These are phyloP conservation scores for Catunica adiposa DNA, from an alignment of 2,329 filamentous ascomycete species.

Conservation along the genomic window DNA sequence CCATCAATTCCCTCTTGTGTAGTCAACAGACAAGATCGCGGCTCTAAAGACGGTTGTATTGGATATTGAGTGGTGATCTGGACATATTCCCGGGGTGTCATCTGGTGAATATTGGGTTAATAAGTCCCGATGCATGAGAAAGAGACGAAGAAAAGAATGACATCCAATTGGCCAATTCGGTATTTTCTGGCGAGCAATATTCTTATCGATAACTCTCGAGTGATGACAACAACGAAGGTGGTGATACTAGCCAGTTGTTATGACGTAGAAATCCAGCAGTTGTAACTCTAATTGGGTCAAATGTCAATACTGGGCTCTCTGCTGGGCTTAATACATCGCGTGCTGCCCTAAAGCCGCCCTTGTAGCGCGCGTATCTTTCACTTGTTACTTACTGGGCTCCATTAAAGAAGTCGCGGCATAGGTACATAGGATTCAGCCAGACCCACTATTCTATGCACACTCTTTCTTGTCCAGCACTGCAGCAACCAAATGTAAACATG, in stretches of 20 bases:
- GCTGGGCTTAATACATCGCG: not conserved
- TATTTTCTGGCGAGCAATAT: too few relatives aligned
- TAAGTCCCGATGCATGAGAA: too few relatives aligned
- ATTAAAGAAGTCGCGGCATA: not conserved
- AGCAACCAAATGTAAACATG: not conserved
- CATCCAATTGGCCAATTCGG: too few relatives aligned
- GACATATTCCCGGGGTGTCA: too few relatives aligned
- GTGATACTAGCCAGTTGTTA: not conserved
- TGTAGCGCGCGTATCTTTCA: too few relatives aligned
- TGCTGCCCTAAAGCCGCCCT: not conserved
- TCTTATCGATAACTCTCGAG: too few relatives aligned
- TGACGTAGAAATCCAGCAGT: not conserved
- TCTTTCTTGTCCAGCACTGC: not conserved
- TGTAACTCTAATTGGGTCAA: not conserved
- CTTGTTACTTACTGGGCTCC: not conserved
- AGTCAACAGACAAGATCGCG: too few relatives aligned
- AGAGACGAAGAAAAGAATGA: too few relatives aligned
- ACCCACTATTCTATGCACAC: not conserved
- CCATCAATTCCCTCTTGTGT: not conserved
- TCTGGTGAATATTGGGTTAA: too few relatives aligned
- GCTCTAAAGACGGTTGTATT: too few relatives aligned
- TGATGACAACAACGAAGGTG: too few relatives aligned
- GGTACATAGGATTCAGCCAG: not conserved
- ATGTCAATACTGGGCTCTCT: not conserved
- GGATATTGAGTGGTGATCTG: too few relatives aligned